phyloP scores from a whole-genome alignment of 2,329 filamentous ascomycete species.

The Xylaria sp. region DNA sequence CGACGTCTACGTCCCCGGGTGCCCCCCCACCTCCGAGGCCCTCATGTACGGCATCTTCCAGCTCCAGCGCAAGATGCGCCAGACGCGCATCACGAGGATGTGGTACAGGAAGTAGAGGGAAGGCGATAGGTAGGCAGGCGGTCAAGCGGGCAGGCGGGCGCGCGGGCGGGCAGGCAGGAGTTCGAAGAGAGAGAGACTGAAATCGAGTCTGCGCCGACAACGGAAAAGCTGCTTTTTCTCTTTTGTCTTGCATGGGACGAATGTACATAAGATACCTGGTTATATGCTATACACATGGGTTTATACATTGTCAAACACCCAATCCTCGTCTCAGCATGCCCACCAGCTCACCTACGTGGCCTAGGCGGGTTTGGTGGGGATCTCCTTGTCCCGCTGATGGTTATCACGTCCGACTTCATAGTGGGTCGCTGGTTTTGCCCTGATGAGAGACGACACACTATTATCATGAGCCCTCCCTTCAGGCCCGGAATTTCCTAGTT shows the following conservation, averaged over 20 bases:
- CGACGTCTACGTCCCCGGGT: constrained; percentile 79
- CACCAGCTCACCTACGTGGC: not conserved
- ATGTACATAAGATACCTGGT: constrained; percentile 28
- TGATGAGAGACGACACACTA: not conserved
- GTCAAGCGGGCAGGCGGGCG: not conserved
- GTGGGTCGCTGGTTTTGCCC: too few relatives aligned
- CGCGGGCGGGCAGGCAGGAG: constrained; percentile 3
- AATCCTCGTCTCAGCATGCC: not conserved
- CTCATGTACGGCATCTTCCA: constrained; percentile 73
- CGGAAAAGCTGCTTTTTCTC: constrained; percentile 23
- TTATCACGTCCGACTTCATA: not conserved
- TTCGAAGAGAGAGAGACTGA: not conserved
- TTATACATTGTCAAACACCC: constrained; percentile 16
- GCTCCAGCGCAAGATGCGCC: constrained; percentile 75
- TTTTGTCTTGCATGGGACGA: constrained; percentile 30
- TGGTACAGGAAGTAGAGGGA: constrained; percentile 62
- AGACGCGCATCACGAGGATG: constrained; percentile 57
- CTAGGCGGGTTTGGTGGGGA: not conserved
- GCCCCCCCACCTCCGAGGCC: constrained; percentile 65
- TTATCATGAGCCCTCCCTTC: not conserved
- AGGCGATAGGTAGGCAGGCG: constrained; percentile 41
- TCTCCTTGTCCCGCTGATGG: not conserved
- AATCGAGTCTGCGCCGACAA: constrained; percentile 1
- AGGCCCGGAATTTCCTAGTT: not conserved
- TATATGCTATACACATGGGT: constrained; percentile 20